phyloP scores from a whole-genome alignment of 768 basidiomycete genomes.

The Mycena epipterygia region DNA sequence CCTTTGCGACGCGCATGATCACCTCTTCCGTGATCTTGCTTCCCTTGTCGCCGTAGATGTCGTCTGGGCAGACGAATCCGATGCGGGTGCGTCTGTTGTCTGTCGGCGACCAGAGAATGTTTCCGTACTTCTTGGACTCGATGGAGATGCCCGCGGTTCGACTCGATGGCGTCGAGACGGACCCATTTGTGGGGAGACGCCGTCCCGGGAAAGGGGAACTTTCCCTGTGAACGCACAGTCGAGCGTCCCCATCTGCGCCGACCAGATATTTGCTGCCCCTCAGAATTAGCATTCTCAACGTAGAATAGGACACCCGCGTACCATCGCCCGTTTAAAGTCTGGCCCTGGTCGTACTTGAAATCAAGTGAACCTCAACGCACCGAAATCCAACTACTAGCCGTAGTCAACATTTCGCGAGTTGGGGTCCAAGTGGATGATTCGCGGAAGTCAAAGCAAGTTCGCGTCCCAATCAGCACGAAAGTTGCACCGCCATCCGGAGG shows the following conservation, averaged over 20 bases:
- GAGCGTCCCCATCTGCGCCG: constrained; percentile 34
- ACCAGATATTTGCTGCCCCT: constrained; percentile 26
- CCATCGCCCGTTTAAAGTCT: no score
- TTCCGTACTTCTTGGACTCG: constrained; percentile 17
- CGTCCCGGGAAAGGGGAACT: constrained; percentile 29
- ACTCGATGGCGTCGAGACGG: constrained; percentile 29
- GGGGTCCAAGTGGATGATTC: no score
- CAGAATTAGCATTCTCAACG: no score
- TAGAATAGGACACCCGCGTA: no score
- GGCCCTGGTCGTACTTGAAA: no score
- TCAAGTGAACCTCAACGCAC: no score
- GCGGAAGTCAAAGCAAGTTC: no score
- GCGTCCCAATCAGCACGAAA: no score
- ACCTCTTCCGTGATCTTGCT: constrained; percentile 26
- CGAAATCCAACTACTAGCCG: no score
- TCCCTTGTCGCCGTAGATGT: background rate
- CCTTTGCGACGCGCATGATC: constrained; percentile 25
- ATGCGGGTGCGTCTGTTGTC: constrained; percentile 20
- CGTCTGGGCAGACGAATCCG: constrained; percentile 18
- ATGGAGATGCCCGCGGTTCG: background rate
- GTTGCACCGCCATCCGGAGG: no score
- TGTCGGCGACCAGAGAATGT: constrained; percentile 11
- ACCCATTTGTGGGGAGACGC: constrained; percentile 31
- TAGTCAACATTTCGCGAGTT: no score
- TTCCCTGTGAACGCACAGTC: constrained; percentile 28